Evolutionary conservation across 2,329 filamentous ascomycete species (phyloP), one percentile per base, ranked within the genome.

Genomic region (Curvularia sp.): DNA sequence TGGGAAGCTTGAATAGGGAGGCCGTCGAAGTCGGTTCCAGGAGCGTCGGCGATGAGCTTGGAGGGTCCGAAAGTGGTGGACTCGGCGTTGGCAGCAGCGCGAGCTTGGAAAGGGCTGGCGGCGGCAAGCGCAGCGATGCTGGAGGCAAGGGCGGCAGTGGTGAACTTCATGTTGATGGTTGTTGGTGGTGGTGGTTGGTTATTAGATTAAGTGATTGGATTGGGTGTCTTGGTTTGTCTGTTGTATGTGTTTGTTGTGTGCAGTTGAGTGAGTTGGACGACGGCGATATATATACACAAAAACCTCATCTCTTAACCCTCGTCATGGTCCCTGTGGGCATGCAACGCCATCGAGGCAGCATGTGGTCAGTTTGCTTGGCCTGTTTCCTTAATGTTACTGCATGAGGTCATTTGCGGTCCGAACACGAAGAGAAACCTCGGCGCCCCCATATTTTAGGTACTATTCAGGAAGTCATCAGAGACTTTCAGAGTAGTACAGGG

Each of bases 11-110:
- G 79, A 68, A 85, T 72, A 33, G 54, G 47, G 22, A 73, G 60
- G 61, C 81, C 81, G 65, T 87, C 85, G 24, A 88, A 77, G 2
- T 66, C 71, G 54, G 77, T 82, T 64, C 77, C 82, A 10, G 31
- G 84, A 83, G 59, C 79, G 80, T 30, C n/a, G 43, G 43, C 26
- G 55, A 86, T 79, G 57, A 83, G 74, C 68, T 85, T 75, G 56
- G 86, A 58, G 43, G 43, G 8, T 63, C 77, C 74, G 69, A 88
- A 88, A 53, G 74, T 70, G 47, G 75, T 71, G 41, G 38, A 70
- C 64, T 64, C 52, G 56, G 66, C 64, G 20, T 68, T 62, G 6
- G 18, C 31, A 26, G 26, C 8, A 10, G 8, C 18, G 10, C 41
- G 42, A 2, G 58, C 68, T 22, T 35, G 31, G 46, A 41, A 56